Base-by-base conservation (phyloP, 768 basidiomycete species). In the Agaricus bisporus region DNA sequence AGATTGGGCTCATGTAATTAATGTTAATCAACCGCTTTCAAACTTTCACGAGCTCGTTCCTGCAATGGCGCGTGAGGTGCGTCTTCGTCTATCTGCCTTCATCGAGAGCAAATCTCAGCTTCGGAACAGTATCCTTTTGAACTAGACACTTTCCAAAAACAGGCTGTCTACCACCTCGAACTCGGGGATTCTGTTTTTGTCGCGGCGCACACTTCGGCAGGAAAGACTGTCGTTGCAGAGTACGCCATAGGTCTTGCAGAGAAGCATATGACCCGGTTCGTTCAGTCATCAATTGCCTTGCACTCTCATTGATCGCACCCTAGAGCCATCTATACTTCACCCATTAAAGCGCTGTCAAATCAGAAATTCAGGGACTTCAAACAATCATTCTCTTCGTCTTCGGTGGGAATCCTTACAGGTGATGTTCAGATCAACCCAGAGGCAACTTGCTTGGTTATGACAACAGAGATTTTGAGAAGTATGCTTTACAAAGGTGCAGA, bases 401-500 rank as follows among this genome's bases (percentile, higher is more conserved):
- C 90, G 8, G 91, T 99, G 41, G 97, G 97, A 46, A 98, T 99
- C 48, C 70, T 99, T 53, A 99, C 97, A 0, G 97, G 97, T 51
- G 97, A 99, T 74, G 95, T 99, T 10, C 97, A 98, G 68, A 98
- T 99, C 63, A 99, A 99, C 66, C 89, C 97, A 0, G 97, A 99
- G 72, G 97, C 92, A 29, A 90, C 83, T 58, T 99, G 97, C 68
- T 74, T 99, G 47, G 89, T 99, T 49, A 98, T 98, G 88, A 94
- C 93, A 10, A 99, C 97, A 20, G 97, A 99, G 68, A 99, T 99
- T 65, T 69, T 99, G 58, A 81, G 97, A 61, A 93, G 91, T 62
- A 99, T 99, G 97, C 79, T 99, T 18, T 98, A 98, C 72, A 95
- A 98, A 67, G 97, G 97, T 2, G 97, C 97, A 10, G 97, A 99